Base-by-base conservation (phyloP, 2,329 filamentous ascomycete genomes). In the Graphilbum ipis-grandicollis region DNA sequence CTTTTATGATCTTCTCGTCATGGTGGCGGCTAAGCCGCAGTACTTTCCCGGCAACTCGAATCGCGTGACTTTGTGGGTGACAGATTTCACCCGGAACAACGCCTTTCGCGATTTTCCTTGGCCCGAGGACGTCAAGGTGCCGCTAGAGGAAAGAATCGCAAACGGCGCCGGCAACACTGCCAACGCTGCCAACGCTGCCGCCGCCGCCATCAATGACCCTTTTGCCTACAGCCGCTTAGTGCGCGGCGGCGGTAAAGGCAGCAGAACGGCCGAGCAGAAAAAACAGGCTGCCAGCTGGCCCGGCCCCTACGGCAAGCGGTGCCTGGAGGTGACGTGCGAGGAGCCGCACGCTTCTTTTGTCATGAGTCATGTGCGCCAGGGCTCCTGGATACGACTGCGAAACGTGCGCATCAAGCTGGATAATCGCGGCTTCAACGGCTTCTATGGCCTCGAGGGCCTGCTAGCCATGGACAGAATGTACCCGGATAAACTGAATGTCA, bases 11-110 rank as follows among this genome's bases (percentile, higher is more conserved):
- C 50, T 92, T 2, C 59, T 82, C 15, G 84, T 70, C 2, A 68
- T 86, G 49, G 71, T 93, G 3, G 66, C 85, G 33, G 61, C 53
- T 33, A 55, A 60, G 2, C 66, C 67, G 0, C 62, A 53, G 5
- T 12, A 17, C 15, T 7, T 15, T 5, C 6, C 6, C 5, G n/a
- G 8, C 15, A 17, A 17, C 8, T 15, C n/a, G 8, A 5, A 31
- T 17, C 4, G 6, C n/a, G 55, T 69, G 12, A 70, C 72, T 5
- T 44, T 93, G 0, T 85, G 85, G 60, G 59, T 93, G 15, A 79
- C 81, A 0, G 86, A 94, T 54, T 93, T 86, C 52, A 92, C 84
- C 0, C 58, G 70, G 35, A 83, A 94, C 48, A 49, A 61, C 0
- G 41, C 48, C 1, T 74, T 94, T 40, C 76, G 66, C 44, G 55